These are phyloP conservation scores for Picochlorum costavermella DNA, from an alignment of 139 green algal genomes.

Conservation along the genomic window DNA sequence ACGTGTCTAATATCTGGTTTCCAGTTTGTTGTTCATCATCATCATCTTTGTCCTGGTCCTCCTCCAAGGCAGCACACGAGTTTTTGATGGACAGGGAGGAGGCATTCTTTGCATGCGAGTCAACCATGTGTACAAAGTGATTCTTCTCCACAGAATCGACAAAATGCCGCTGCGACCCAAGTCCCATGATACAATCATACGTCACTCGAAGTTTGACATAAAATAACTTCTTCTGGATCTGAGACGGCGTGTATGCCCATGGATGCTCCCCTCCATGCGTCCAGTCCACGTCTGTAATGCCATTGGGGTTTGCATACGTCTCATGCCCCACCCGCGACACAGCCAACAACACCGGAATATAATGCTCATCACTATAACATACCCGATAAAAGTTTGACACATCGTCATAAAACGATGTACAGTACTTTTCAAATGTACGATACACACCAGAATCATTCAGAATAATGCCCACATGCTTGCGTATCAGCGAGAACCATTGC, in stretches of 20 bases:
- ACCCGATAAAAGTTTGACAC: conserved; percentile 15
- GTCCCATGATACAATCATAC: not conserved
- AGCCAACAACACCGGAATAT: conserved; percentile 23
- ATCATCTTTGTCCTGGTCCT: too few species aligned
- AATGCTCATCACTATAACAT: conserved; percentile 28
- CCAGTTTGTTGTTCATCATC: too few species aligned
- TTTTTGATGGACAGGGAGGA: too few species aligned
- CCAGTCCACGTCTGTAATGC: conserved; percentile 15
- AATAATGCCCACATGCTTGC: conserved; percentile 18
- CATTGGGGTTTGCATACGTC: conserved; percentile 10
- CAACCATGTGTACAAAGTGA: too few species aligned
- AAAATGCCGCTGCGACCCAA: too few species aligned
- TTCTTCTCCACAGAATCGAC: too few species aligned
- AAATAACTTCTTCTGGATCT: not conserved
- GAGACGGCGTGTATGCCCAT: not conserved
- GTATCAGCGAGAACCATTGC: conserved; percentile 25
- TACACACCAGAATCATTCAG: conserved; percentile 20
- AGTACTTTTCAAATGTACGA: conserved; percentile 23
- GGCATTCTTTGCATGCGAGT: too few species aligned
- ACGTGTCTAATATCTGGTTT: too few species aligned
- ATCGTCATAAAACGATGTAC: conserved; percentile 7
- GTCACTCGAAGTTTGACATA: not conserved
- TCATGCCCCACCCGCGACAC: not conserved
- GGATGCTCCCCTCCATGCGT: conserved; percentile 6
- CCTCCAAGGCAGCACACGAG: too few species aligned